Conservation (phyloP, 164 flowering plant species). For the grape (Vitis vinifera) region ASM3070453v1 NC_081807.1:2357001-2357500, state of each 20-base stretch:
- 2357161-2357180: too few relatives aligned
- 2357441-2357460: slow-evolving; percentile 82
- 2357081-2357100: too few relatives aligned
- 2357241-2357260: slow-evolving; percentile 66
- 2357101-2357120: too few relatives aligned
- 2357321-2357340: slow-evolving; percentile 81
- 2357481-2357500: slow-evolving; percentile 98
- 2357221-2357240: too few relatives aligned
- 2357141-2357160: too few relatives aligned
- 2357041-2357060: too few relatives aligned
- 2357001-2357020: background rate
- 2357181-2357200: too few relatives aligned
- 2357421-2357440: slow-evolving; percentile 1
- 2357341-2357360: slow-evolving; percentile 95
- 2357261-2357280: slow-evolving; percentile 99
- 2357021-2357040: too few relatives aligned
- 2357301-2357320: slow-evolving; percentile 78
- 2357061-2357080: too few relatives aligned
- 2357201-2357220: too few relatives aligned
- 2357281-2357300: slow-evolving; percentile 97
- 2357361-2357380: slow-evolving; percentile 7
- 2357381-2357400: background rate
- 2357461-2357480: slow-evolving; percentile 84
- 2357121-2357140: too few relatives aligned
- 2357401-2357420: background rate